Evolutionary conservation across 345 rosid genomes (phyloP), one percentile per base, ranked within the genome.

Genomic region (Eucalyptus urophylla): DNA sequence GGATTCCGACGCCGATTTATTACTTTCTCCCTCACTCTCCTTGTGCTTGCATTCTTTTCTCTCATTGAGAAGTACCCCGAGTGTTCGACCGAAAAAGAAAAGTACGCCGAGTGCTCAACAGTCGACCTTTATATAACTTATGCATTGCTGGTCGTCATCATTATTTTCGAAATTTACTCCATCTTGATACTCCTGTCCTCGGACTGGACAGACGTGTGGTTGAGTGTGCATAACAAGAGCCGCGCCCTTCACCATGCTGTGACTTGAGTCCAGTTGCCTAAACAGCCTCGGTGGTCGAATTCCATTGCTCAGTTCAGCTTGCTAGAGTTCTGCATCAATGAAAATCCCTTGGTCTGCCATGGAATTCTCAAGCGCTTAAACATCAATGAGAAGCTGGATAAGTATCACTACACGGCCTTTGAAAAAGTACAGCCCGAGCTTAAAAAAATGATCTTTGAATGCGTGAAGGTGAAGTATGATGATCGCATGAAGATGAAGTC

Each of bases 1-100:
- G 93, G 93, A 49, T 49, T 54, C 24, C 44, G 44, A 60, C 88
- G 89, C 76, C 92, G 95, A 6, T 33, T 62, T 37, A 44, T 92
- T 88, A 88, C 58, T 51, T 56, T 87, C 33, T 86, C 87, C 24
- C 15, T 58, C 11, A 86, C 29, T 49, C 60, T 33, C 37, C 37
- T 33, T 33, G 37, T 33, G 37, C 37, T 33, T 33, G 37, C 37
- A 33, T 33, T 33, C 37, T 33, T 33, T 33, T 33, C 37, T 33
- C 37, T 33, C 37, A 33, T 33, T 33, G 37, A 33, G 37, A 33
- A 33, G 37, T 33, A 33, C 37, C 37, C 37, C 37, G 37, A 33
- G 37, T 3, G 37, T 33, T 33, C 37, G 37, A 33, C 37, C 37
- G 37, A 33, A 33, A 33, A 33, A 33, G 37, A 33, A 33, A 33